Conservation (phyloP, 345 rosid genomes). For the Citropsis articulata region DNA sequence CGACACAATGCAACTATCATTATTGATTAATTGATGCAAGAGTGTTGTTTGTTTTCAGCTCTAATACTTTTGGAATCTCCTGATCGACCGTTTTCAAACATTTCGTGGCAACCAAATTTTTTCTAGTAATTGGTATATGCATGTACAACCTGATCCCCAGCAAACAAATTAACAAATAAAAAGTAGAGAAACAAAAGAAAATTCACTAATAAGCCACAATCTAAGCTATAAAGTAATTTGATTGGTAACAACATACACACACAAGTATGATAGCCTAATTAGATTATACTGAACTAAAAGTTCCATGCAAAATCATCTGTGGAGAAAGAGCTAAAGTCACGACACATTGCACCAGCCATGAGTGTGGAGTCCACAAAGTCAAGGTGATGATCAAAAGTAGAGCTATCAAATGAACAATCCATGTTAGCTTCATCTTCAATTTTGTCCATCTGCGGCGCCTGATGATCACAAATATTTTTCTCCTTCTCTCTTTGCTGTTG, state of each 20-base stretch:
- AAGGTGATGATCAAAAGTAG: slow-evolving; percentile 25
- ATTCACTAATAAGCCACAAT: not conserved
- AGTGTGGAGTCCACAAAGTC: slow-evolving; percentile 34
- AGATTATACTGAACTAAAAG: slow-evolving; percentile 25
- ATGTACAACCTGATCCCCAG: not conserved
- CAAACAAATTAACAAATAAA: not conserved
- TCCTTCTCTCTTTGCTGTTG: slow-evolving; percentile 1
- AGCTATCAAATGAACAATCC: slow-evolving; percentile 30
- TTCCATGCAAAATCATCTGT: slow-evolving; percentile 48
- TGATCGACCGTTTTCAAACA: not conserved
- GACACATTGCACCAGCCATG: slow-evolving; percentile 26
- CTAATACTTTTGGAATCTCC: not conserved
- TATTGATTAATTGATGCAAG: not conserved
- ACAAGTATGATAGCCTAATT: not conserved
- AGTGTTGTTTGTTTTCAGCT: not conserved
- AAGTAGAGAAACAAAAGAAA: not conserved
- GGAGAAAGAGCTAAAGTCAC: slow-evolving; percentile 30
- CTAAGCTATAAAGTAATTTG: not conserved
- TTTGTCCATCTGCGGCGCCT: not conserved
- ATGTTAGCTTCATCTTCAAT: not conserved
- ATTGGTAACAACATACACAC: not conserved
- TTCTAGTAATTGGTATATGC: not conserved
- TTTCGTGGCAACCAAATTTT: not conserved
- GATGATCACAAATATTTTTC: not conserved
- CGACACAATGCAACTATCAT: not conserved